Percentiles rank a stretch among this genome's conserved stretches.
Evolutionary conservation across 2,329 filamentous ascomycete species (phyloP).

Genomic region (Apiospora rasikravindrae): DNA sequence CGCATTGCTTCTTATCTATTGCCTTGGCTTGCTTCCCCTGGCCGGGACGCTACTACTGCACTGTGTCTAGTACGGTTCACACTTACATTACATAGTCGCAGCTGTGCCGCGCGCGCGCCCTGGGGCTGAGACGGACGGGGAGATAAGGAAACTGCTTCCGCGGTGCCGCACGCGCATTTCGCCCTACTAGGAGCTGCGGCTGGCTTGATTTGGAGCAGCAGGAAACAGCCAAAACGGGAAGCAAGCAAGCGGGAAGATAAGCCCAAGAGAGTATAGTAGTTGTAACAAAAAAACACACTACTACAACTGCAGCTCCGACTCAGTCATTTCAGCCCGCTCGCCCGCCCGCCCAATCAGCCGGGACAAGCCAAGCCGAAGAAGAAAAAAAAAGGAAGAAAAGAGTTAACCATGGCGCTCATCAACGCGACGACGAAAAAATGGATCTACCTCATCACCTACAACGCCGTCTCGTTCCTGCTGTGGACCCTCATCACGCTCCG

Average conservation of each 20-base stretch:
- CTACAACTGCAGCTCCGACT: neutral
- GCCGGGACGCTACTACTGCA: neutral
- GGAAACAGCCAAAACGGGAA: neutral
- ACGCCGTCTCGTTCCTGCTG: constrained; percentile 30
- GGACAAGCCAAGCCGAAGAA: neutral
- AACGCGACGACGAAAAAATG: constrained; percentile 9
- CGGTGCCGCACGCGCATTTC: neutral
- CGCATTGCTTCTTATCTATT: constrained; percentile 7
- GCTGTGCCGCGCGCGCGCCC: neutral
- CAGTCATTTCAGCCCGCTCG: neutral
- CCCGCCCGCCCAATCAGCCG: too few relatives aligned
- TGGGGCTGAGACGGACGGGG: constrained; percentile 5
- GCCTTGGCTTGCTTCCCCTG: neutral
- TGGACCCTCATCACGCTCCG: constrained; percentile 26
- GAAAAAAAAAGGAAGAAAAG: neutral
- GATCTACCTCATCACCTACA: constrained; percentile 40
- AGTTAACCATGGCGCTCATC: neutral
- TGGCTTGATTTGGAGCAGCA: neutral
- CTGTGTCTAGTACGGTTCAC: neutral
- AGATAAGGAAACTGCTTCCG: constrained; percentile 1
- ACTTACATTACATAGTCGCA: neutral
- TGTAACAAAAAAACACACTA: neutral
- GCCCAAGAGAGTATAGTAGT: neutral
- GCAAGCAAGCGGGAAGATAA: neutral
- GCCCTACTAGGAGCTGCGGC: neutral